Evolutionary conservation across 192 early-diverging fungal genomes (phyloP), one percentile per base, ranked within the genome.

Genomic region (Podila clonocystis): DNA sequence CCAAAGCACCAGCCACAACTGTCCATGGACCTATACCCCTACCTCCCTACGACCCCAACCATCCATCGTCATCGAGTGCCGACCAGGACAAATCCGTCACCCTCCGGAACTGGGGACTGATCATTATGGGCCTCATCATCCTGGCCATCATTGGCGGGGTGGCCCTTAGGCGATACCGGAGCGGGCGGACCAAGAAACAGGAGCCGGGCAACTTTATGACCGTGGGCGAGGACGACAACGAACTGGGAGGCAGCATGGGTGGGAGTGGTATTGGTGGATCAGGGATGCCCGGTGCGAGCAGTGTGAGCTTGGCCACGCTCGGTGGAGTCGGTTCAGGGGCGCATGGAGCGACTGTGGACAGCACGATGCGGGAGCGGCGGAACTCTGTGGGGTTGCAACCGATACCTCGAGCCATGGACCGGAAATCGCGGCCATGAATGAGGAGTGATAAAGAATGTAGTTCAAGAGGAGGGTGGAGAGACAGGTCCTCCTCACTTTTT

Each of bases 171-270:
- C 41, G 63, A 8, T 76, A 70, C 49, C 45, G 63, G 36, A 65
- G 63, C n/a, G 74, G 74, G 29, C 28, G 68, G 33, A 28, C 30
- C 20, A 76, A 76, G 68, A 76, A 76, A 33, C 74, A 76, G 58
- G 74, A 76, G 34, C 74, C 74, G 0, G 68, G 74, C 12, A 68
- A 24, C 13, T 76, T 76, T 66, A 55, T 68, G 8, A 63, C 63
- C 12, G 62, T 76, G 5, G 68, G 58, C n/a, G 74, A 76, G 30
- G 74, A 76, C 30, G 67, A 76, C 49, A 33, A 31, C 0, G 73
- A 68, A 22, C 36, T 41, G n/a, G 61, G 48, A 26, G 38, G 49
- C 11, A 48, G 41, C 9, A 58, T 48, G 29, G 31, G 20, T 3
- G 59, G 49, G 5, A 34, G 73, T 38, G 50, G 11, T 2, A 45